phyloP scores from a whole-genome alignment of 2,329 filamentous ascomycete species.

The Cladophialophora carrionii region DNA sequence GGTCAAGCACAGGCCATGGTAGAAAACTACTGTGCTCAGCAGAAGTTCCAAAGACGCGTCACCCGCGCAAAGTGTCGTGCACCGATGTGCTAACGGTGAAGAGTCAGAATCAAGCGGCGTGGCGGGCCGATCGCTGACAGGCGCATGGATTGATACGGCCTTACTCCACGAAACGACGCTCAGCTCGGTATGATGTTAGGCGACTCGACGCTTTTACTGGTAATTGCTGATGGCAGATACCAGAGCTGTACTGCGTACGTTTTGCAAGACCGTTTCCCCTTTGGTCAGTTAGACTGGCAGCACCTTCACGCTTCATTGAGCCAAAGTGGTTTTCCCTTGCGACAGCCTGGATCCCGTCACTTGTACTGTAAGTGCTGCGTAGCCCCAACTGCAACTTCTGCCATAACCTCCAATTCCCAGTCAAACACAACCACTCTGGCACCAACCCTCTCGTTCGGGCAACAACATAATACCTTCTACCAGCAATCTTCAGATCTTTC shows the following conservation, averaged over 20 bases:
- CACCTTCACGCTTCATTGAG: neutral
- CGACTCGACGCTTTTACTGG: neutral
- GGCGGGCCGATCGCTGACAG: neutral
- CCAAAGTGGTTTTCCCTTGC: neutral
- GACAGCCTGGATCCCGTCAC: neutral
- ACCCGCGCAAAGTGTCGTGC: neutral
- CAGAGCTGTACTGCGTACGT: neutral
- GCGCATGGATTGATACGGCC: neutral
- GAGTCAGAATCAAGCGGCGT: neutral
- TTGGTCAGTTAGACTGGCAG: neutral
- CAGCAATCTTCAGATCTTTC: neutral
- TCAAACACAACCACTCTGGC: neutral
- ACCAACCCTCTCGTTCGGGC: neutral
- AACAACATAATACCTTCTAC: neutral
- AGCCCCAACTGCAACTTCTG: neutral
- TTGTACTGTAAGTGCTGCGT: too few relatives aligned
- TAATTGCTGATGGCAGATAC: neutral
- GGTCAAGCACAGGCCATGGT: neutral
- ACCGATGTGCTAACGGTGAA: neutral
- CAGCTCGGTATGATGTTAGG: neutral
- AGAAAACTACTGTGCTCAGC: neutral
- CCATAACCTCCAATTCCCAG: neutral
- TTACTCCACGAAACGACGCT: neutral
- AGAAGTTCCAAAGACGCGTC: slow-evolving; percentile 1
- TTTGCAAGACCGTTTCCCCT: neutral